These are phyloP conservation scores for Podospora sp. DNA, from an alignment of 495 filamentous ascomycete genomes.

Conservation along the genomic window DNA sequence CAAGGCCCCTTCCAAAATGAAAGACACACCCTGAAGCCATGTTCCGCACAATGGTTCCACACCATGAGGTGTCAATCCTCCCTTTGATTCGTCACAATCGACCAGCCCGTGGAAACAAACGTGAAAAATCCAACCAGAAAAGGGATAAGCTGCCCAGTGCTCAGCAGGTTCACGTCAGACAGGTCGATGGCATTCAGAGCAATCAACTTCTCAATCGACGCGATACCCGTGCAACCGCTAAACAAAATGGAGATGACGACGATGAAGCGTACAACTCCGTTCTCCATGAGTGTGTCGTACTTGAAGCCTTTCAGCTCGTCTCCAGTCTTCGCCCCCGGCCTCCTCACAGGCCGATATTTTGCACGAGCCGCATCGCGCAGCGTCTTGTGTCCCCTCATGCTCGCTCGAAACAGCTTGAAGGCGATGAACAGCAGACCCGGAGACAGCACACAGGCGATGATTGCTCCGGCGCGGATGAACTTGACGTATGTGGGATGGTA, in stretches of 20 bases:
- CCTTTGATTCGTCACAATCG: not conserved
- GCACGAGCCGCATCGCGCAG: too few relatives aligned
- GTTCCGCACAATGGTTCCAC: too few relatives aligned
- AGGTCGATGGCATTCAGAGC: conserved; percentile 6
- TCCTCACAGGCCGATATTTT: too few relatives aligned
- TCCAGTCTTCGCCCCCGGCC: too few relatives aligned
- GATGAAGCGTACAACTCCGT: not conserved
- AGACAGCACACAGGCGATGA: conserved; percentile 1
- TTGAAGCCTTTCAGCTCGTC: too few relatives aligned
- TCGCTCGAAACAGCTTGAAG: too few relatives aligned
- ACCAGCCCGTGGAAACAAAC: conserved; percentile 4
- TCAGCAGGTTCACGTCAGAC: not conserved
- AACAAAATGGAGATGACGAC: not conserved
- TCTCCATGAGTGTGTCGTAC: not conserved
- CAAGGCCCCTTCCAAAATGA: too few relatives aligned
- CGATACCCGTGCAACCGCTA: conserved; percentile 5
- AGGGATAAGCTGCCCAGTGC: conserved; percentile 16
- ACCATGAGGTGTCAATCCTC: too few relatives aligned
- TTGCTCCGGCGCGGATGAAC: conserved; percentile 10
- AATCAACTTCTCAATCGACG: conserved; percentile 1
- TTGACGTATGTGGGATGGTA: conserved; percentile 5
- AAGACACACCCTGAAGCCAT: too few relatives aligned
- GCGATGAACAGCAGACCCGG: not conserved
- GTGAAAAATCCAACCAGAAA: conserved; percentile 12
- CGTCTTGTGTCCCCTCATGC: too few relatives aligned